Percentiles rank a stretch among this genome's conserved stretches.
phyloP scores from a whole-genome alignment of 805 yeast species.

The Wickerhamiella cacticola region DNA sequence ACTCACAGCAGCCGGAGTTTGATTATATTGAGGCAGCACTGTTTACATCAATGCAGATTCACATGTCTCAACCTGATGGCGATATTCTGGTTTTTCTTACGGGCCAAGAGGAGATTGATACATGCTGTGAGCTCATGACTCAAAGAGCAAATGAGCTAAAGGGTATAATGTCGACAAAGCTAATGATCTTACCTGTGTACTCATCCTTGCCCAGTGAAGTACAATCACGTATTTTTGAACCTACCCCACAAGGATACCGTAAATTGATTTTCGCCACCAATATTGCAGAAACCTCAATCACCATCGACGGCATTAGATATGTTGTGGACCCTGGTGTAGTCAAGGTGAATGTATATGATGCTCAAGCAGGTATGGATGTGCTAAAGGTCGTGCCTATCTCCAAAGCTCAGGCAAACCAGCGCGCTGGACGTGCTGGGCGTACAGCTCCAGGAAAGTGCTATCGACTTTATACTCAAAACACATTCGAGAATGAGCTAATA shows the following conservation, averaged over 20 bases:
- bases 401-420: conserved; percentile 87
- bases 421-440: conserved; percentile 98
- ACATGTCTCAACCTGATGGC: conserved; percentile 46
- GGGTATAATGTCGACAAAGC: conserved; percentile 37
- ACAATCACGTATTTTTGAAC: conserved; percentile 73
- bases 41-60: conserved; percentile 79
- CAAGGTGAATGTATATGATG: conserved; percentile 81
- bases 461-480: conserved; percentile 73
- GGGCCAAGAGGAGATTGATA: conserved; percentile 93
- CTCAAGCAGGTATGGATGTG: conserved; percentile 79
- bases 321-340: conserved; percentile 94
- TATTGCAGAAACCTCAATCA: conserved; percentile 92
- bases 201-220: conserved; percentile 80
- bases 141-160: conserved; percentile 60
- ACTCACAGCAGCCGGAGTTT: conserved; percentile 77
- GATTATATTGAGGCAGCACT: conserved; percentile 84
- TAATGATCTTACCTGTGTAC: conserved; percentile 76
- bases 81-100: conserved; percentile 86
- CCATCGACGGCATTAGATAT: conserved; percentile 89
- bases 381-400: conserved; percentile 81
- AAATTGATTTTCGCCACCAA: conserved; percentile 92
- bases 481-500: conserved; percentile 65
- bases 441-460: conserved; percentile 95
- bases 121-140: conserved; percentile 58
- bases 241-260: conserved; percentile 65